Base-by-base conservation (phyloP, 768 basidiomycete species). In the Psilocybe subaeruginosa region DNA sequence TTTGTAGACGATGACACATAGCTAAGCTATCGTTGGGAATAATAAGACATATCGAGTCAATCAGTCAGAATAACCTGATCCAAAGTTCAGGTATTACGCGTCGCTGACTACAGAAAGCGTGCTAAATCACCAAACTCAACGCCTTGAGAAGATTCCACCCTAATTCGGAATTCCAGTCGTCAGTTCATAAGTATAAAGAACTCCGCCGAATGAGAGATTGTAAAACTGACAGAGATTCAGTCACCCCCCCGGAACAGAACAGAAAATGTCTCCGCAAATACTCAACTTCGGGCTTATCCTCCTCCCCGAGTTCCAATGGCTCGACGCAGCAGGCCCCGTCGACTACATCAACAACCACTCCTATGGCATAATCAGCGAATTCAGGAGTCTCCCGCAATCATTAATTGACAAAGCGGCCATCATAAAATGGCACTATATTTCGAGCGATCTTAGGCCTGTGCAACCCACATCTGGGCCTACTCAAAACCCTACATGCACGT, bases 361-460 rank as follows among this genome's bases (percentile, higher is more conserved):
- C 4, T 54, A 48, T 45, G 16, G 19, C 19, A 58, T 49, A 12
- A 3, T 58, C 16, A 17, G 39, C 4, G 16, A 9, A 29, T 35
- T 35, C 33, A 35, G 33, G 33, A 35, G 33, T 35, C 57, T 64
- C 4, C 19, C 49, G 12, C 14, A 43, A 43, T 31, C 58, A 33
- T 11, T 70, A 19, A 37, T 65, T 23, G 50, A 63, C 35, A 70
- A 69, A 31, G 67, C 69, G 2, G 62, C 68, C 2, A 58, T 58
- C 23, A 70, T 70, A 4, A 58, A 66, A 7, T 74, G 71, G 71
- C 66, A 69, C 51, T 72, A 64, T 63, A 66, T 74, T 56, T 66
- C 68, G 17, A 43, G 49, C 16, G 59, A 63, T 39, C 64, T 70
- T 48, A 52, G 39, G n/a, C 70, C 66, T 12, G 41, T 66, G 41